A percentile compares a stretch with the other conserved stretches of the same genome.
phyloP scores from a whole-genome alignment of 1,284 basidiomycete genomes.

The Cerrena zonata region DNA sequence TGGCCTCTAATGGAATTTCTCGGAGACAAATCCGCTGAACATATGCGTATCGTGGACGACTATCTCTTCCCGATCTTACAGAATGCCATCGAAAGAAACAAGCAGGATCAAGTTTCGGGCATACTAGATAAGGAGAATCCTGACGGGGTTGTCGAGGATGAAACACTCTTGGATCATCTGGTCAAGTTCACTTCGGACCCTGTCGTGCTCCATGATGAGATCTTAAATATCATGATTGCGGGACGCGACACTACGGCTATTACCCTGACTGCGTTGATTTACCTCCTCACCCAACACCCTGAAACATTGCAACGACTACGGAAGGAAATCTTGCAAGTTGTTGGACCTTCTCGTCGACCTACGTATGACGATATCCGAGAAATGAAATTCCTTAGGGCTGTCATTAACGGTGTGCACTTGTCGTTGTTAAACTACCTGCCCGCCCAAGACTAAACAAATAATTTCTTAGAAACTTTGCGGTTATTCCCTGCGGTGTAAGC shows the following conservation, averaged over 20 bases:
- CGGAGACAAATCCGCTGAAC: constrained; percentile 29
- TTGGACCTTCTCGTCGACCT: constrained; percentile 30
- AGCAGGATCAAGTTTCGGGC: constrained; percentile 4
- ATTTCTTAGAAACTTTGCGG: constrained; percentile 24
- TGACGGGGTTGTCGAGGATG: constrained; percentile 19
- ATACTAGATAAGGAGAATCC: constrained; percentile 12
- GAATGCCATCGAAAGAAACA: constrained; percentile 30
- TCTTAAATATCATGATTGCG: constrained; percentile 36
- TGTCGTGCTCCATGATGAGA: constrained; percentile 33
- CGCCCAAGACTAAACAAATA: constrained; percentile 30
- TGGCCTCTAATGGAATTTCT: constrained; percentile 42
- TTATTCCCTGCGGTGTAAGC: constrained; percentile 33
- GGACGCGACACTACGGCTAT: constrained; percentile 37
- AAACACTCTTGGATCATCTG: constrained; percentile 36
- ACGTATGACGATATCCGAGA: constrained; percentile 35
- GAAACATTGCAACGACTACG: constrained; percentile 32
- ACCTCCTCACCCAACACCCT: constrained; percentile 38
- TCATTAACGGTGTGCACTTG: constrained; percentile 6
- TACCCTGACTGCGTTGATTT: constrained; percentile 35
- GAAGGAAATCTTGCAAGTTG: constrained; percentile 35
- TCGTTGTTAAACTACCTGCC: too few species aligned
- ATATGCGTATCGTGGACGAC: constrained; percentile 35
- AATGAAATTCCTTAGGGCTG: constrained; percentile 11
- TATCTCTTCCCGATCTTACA: constrained; percentile 41
- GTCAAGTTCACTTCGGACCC: constrained; percentile 26